These are phyloP conservation scores for Radiomyces spectabilis DNA, from an alignment of 192 early-diverging fungal genomes.

Conservation along the genomic window DNA sequence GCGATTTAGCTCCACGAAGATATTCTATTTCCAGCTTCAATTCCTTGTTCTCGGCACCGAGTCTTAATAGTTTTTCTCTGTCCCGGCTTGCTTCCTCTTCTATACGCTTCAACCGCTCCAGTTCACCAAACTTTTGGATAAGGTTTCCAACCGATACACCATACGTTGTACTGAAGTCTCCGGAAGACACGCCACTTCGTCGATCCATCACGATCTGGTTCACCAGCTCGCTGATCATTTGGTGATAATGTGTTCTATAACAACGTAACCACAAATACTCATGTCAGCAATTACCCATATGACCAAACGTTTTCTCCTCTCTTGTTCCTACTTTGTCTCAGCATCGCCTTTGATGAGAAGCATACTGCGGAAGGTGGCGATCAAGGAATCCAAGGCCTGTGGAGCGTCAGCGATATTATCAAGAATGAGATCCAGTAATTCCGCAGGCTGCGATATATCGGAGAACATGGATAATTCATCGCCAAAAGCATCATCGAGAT, in stretches of 20 bases:
- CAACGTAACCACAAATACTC: conserved; percentile 1
- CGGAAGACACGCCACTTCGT: conserved; percentile 30
- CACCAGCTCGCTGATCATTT: conserved; percentile 65
- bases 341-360: conserved; percentile 64
- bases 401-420: conserved; percentile 55
- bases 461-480: conserved; percentile 43
- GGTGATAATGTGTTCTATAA: conserved; percentile 60
- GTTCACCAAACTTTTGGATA: conserved; percentile 65
- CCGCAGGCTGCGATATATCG: conserved; percentile 60
- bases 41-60: conserved; percentile 54
- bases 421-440: conserved; percentile 59
- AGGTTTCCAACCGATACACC: conserved; percentile 60
- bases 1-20: too few relatives aligned
- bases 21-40: conserved; percentile 47
- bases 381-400: conserved; percentile 52
- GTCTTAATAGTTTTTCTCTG: conserved; percentile 49
- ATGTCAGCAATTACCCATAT: not conserved
- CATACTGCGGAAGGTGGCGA: conserved; percentile 62
- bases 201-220: conserved; percentile 74
- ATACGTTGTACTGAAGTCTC: conserved; percentile 54
- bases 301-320: conserved; percentile 16
- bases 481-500: conserved; percentile 32
- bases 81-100: conserved; percentile 50
- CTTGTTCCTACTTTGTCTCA: conserved; percentile 47
- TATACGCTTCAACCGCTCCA: conserved; percentile 57